These are phyloP conservation scores for Miamiensis avidus DNA, from an alignment of 169 alveolate genomes.

Conservation along the genomic window DNA sequence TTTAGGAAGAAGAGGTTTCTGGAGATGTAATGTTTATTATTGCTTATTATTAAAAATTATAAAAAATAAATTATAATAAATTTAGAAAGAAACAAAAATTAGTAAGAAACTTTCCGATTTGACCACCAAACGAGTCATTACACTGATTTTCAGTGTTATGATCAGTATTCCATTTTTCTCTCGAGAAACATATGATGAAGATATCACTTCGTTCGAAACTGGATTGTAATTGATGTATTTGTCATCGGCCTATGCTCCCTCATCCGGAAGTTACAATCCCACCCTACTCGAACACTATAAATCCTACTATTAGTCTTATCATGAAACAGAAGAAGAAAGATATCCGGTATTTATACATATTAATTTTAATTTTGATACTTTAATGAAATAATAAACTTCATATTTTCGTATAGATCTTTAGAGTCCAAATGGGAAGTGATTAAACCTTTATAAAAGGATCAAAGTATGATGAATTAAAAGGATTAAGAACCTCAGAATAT, in stretches of 20 bases:
- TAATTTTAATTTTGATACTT: background rate
- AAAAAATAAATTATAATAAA: too few species aligned
- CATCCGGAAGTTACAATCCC: too few species aligned
- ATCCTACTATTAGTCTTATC: background rate
- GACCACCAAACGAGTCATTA: constrained; percentile 84
- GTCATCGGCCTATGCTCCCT: background rate
- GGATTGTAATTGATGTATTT: constrained; percentile 39
- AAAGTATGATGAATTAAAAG: background rate
- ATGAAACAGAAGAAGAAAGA: background rate
- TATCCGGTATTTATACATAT: constrained; percentile 12
- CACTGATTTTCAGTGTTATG: constrained; percentile 70
- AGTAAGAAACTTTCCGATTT: constrained; percentile 84
- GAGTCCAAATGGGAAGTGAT: background rate
- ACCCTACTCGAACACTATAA: background rate
- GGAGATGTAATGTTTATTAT: too few species aligned
- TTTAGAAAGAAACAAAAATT: constrained; percentile 64
- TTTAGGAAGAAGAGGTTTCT: background rate
- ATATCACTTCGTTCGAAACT: constrained; percentile 49
- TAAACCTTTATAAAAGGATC: background rate
- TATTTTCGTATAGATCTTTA: background rate
- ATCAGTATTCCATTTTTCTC: constrained; percentile 68
- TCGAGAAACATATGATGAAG: constrained; percentile 53
- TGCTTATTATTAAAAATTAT: too few species aligned
- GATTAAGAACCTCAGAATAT: background rate
- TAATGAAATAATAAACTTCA: too few species aligned